Base-by-base conservation (phyloP, 805 yeast species). In the Wickerhamomyces alni region DNA sequence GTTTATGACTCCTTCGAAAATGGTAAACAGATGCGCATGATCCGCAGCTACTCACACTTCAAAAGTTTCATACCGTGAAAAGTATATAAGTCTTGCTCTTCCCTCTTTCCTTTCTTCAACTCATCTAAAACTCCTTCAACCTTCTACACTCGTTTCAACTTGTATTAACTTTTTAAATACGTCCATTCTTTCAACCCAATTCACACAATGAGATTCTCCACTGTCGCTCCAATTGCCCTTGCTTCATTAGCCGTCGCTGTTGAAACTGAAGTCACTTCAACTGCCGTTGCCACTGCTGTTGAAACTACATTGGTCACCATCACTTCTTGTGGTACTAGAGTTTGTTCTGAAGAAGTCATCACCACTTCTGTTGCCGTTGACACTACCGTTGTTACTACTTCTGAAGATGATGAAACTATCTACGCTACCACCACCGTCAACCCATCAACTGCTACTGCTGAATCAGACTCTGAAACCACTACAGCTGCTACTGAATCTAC, bases 291-390 rank as follows among this genome's bases (percentile, higher is more conserved):
- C n/a, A 30, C 35, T 22, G 8, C 22, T 10, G 49, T 44, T 7
- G 13, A 40, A 26, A 55, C 60, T 33, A 42, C 46, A 18, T 26
- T 53, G 3, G 42, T 39, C 24, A 55, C 60, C 40, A 55, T 55
- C 46, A 55, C 60, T 25, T 54, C 55, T n/a, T 55, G 60, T 47
- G 48, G 50, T 22, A 31, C 44, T 17, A 24, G 38, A 24, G 43
- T 43, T 10, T 52, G 59, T 49, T 32, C 47, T 12, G 28, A 26
- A 26, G 5, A 26, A 21, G 24, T 21, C 9, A 17, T 40, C 5
- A 45, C 47, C 11, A 36, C 43, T 26, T 46, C 51, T 17, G 22
- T 31, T 25, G 40, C 51, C 5, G 39, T 42, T 38, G 28, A 11
- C 9, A 33, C 36, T 16, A 25, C 36, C n/a, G 36, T 33, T 33